Conservation (phyloP, 2,329 filamentous ascomycete genomes). For the Sclerotinia sclerotiorum region DNA sequence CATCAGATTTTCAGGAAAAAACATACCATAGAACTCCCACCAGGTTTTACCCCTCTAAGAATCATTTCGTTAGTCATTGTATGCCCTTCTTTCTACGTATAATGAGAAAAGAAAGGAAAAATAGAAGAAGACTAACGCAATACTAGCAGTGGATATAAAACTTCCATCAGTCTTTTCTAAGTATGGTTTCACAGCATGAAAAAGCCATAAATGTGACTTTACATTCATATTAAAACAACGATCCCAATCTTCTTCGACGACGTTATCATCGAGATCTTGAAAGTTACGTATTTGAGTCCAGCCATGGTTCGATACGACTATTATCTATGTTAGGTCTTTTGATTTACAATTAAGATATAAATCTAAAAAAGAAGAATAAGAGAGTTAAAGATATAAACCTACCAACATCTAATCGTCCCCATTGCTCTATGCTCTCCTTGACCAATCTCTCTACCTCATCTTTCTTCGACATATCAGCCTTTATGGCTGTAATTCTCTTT, state of each 20-base stretch:
- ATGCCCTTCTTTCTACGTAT: too few relatives aligned
- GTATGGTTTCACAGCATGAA: constrained; percentile 54
- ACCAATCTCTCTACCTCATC: constrained; percentile 61
- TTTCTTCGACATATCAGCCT: constrained; percentile 64
- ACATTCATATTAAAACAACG: constrained; percentile 61
- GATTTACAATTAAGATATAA: neutral
- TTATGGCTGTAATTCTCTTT: constrained; percentile 51
- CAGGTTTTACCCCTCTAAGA: constrained; percentile 50
- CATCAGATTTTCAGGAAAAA: neutral
- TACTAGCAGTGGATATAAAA: constrained; percentile 63
- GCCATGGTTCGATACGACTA: constrained; percentile 70
- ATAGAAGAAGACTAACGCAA: constrained; percentile 50
- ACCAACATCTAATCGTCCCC: constrained; percentile 68
- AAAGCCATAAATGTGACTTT: constrained; percentile 60
- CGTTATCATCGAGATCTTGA: constrained; percentile 51
- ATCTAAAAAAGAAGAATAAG: too few relatives aligned
- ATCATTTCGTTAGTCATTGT: neutral
- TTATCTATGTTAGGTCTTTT: neutral
- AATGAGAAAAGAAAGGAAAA: neutral
- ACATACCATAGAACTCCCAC: constrained; percentile 58
- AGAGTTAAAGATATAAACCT: neutral
- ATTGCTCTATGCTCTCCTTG: constrained; percentile 54
- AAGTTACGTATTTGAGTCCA: constrained; percentile 52
- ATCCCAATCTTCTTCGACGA: constrained; percentile 61
- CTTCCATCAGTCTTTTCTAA: constrained; percentile 57